Evolutionary conservation across 306 rosid genomes (phyloP).

Genomic region (Astragalus glycyphyllos): DNA sequence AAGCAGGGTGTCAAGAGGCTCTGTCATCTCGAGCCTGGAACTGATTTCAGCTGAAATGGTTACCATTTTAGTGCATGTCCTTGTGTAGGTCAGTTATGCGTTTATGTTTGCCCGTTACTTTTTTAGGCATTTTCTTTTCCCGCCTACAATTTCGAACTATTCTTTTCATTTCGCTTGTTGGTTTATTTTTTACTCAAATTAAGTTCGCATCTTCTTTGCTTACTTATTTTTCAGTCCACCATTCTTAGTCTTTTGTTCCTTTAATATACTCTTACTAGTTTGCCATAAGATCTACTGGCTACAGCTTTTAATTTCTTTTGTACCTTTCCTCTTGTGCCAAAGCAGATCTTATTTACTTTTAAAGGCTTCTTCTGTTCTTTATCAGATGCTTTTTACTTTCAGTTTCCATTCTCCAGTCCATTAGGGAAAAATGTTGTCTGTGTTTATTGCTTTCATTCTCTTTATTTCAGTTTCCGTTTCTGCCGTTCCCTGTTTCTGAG

Average conservation of each 20-base stretch:
- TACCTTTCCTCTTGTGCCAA: conserved; percentile 35
- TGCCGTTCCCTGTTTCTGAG: not conserved
- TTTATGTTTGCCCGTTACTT: conserved; percentile 73
- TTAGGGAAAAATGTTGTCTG: conserved; percentile 9
- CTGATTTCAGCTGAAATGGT: conserved; percentile 97
- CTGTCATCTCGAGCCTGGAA: conserved; percentile 93
- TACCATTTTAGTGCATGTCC: conserved; percentile 89
- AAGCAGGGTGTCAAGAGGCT: conserved; percentile 99
- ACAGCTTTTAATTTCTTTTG: conserved; percentile 34
- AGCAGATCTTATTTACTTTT: conserved; percentile 20
- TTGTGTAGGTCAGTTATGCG: conserved; percentile 87
- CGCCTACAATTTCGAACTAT: conserved; percentile 60
- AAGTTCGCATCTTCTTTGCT: conserved; percentile 49
- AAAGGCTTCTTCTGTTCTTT: conserved; percentile 25
- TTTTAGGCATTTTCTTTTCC: conserved; percentile 62
- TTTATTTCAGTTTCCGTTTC: conserved; percentile 4
- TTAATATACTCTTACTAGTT: conserved; percentile 37
- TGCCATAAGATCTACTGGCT: conserved; percentile 29
- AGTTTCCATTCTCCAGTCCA: conserved; percentile 41
- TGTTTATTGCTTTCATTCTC: conserved; percentile 32
- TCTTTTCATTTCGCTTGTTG: conserved; percentile 53
- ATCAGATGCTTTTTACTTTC: conserved; percentile 31
- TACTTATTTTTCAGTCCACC: conserved; percentile 42
- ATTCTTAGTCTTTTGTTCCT: conserved; percentile 35
- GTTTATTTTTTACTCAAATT: conserved; percentile 57